Percentiles rank a stretch among this genome's conserved stretches.
phyloP scores from a whole-genome alignment of 192 early-diverging fungal species.

The Radiomyces spectabilis region DNA sequence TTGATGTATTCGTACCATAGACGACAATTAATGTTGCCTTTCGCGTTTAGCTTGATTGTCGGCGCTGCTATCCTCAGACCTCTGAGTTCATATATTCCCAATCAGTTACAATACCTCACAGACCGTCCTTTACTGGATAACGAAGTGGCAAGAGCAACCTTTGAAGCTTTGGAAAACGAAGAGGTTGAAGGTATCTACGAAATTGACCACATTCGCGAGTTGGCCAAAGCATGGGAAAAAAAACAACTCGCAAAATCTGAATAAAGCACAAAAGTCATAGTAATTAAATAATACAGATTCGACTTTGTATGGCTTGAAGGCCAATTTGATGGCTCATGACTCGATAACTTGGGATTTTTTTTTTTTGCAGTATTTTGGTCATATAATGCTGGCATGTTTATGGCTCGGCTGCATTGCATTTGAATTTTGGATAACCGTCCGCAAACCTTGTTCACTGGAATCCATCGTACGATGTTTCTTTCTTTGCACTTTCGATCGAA shows the following conservation, averaged over 20 bases:
- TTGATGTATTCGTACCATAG: conserved; percentile 13
- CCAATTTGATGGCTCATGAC: not conserved
- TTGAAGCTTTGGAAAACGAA: conserved; percentile 8
- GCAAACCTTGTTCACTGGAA: too few relatives aligned
- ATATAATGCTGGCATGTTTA: too few relatives aligned
- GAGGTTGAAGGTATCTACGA: conserved; percentile 5
- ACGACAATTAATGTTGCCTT: conserved; percentile 9
- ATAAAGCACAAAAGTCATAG: not conserved
- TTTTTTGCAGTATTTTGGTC: too few relatives aligned
- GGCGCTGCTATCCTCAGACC: conserved; percentile 6
- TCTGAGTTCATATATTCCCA: conserved; percentile 10
- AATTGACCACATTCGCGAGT: conserved; percentile 4
- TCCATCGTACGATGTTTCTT: too few relatives aligned
- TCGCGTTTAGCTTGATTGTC: conserved; percentile 8
- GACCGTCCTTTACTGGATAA: conserved; percentile 14
- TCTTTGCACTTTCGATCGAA: too few relatives aligned
- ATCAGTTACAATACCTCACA: not conserved
- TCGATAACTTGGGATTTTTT: too few relatives aligned
- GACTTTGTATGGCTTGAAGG: not conserved
- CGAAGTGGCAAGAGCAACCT: conserved; percentile 3
- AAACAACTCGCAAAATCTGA: not conserved
- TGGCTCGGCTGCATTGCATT: too few relatives aligned
- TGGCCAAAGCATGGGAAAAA: conserved; percentile 11
- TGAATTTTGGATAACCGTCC: too few relatives aligned
- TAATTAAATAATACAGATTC: not conserved